Evolutionary conservation across 129 eudicot genomes (phyloP), one percentile per base, ranked within the genome.

Genomic region (sunflower (Helianthus annuus)): DNA sequence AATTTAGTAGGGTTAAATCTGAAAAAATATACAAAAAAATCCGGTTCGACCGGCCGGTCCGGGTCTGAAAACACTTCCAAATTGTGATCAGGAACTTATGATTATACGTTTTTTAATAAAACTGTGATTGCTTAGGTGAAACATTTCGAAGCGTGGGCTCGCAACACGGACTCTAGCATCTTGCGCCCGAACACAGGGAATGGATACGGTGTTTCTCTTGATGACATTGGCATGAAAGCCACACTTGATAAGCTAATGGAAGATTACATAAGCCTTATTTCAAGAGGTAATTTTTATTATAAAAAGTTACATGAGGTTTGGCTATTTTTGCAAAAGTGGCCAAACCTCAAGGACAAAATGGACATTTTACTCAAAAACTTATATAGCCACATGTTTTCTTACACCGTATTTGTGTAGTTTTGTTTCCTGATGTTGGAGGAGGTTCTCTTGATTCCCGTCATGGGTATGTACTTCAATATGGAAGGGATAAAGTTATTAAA

Each of bases 391-490:
- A 24, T 62, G 60, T n/a, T 34, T 60, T 46, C 48, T 72, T 40
- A 61, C 38, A 73, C 29, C 46, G 66, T 13, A 49, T 58, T 15
- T 42, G 9, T 78, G 84, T 91, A 92, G 98, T 87, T 79, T 85
- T 79, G 80, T 92, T 89, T 34, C 77, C 86, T 78, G 98, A 89
- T 61, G 91, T 89, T 76, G 97, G 97, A 49, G 97, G 96, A 73
- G 70, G 87, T 29, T 77, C 91, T 14, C 96, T 92, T 44, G 98
- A 92, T 82, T 71, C 89, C 68, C 96, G 89, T 83, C 96, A 92
- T 85, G 98, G 98, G 19, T 92, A 85, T 80, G 95, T 89, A 40
- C 92, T 92, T 32, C 86, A 92, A 81, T 92, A 92, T 78, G 96
- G 98, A 75, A 83, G 73, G 66, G 85, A 89, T 72, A 85, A 89